Base-by-base conservation (phyloP, 2,329 filamentous ascomycete genomes). In the Fonsecaea nubica region DNA sequence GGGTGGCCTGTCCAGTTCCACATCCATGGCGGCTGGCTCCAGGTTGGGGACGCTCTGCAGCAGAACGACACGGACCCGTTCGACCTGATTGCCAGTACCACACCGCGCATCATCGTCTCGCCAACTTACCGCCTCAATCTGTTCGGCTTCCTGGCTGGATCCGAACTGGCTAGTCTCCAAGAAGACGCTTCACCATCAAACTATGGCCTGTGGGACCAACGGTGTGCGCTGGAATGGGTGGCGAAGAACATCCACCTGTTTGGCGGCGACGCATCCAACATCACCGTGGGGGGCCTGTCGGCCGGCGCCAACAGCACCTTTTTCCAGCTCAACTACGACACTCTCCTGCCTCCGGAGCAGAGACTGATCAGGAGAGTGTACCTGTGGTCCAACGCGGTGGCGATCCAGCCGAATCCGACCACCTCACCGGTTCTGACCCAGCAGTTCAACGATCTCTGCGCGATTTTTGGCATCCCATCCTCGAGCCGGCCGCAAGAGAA, bases 171-270 rank as follows among this genome's bases (percentile, higher is more conserved):
- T 0, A 66, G 65, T 32, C 75, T 77, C 7, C 75, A 73, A 36
- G 72, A 78, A 30, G 72, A 74, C 3, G 70, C 74, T 4, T 74
- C 75, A 4, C 74, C 73, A 2, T 74, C 80, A 1, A 82, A 82
- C 65, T 80, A 77, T 66, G 81, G 81, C 1, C 74, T 82, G 0
- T 80, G 78, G 72, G 85, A 87, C 66, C 83, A 86, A 68, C 75
- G 80, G 1, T 74, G 82, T 12, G 84, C 83, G 0, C 73, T 85
- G 8, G 77, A 84, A 71, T 87, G 85, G 84, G 79, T 84, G 0
- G 76, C 82, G 38, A 73, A 79, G 5, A 80, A 85, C 66, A 83
- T 86, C 56, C 69, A 73, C 3, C 63, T 73, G 21, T 84, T 85
- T 63, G 80, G 79, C 8, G 84, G 83, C 2, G 79, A 85, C 67